Conservation (phyloP, 2,329 filamentous ascomycete genomes). For the Apiospora rasikravindrae region DNA sequence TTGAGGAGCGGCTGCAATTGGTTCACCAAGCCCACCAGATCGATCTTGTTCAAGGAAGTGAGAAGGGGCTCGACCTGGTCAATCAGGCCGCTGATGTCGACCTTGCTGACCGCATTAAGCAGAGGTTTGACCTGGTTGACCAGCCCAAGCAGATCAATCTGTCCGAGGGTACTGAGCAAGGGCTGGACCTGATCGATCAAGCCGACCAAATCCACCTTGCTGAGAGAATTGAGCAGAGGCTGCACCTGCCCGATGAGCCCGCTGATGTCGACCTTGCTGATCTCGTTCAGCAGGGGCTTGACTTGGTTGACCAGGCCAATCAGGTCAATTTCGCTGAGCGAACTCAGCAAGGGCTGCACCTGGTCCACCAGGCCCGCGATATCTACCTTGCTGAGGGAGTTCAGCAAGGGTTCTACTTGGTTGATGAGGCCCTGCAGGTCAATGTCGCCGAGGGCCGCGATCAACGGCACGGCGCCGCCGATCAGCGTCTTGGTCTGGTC, state of each 20-base stretch:
- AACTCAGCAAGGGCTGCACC: constrained; percentile 36
- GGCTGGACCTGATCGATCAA: constrained; percentile 40
- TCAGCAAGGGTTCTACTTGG: constrained; percentile 27
- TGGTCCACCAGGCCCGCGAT: constrained; percentile 41
- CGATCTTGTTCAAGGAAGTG: constrained; percentile 29
- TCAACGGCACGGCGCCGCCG: constrained; percentile 34
- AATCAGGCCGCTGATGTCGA: constrained; percentile 39
- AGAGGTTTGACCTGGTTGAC: neutral
- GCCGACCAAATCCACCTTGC: constrained; percentile 1
- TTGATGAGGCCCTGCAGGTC: constrained; percentile 37
- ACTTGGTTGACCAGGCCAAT: constrained; percentile 34
- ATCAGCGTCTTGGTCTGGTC: constrained; percentile 35
- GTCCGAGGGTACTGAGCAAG: constrained; percentile 37
- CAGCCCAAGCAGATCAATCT: constrained; percentile 38
- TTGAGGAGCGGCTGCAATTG: constrained; percentile 39
- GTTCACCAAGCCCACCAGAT: constrained; percentile 37
- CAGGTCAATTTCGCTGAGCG: constrained; percentile 38
- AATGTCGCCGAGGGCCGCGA: constrained; percentile 31
- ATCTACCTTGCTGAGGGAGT: constrained; percentile 37
- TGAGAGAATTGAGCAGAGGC: constrained; percentile 39
- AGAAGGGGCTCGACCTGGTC: constrained; percentile 38
- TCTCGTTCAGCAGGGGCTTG: constrained; percentile 31
- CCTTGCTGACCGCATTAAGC: constrained; percentile 29
- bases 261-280: constrained; percentile 40
- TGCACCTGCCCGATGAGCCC: constrained; percentile 41